Conservation (phyloP, 164 flowering plant species). For the Vitis labrusca region DNA sequence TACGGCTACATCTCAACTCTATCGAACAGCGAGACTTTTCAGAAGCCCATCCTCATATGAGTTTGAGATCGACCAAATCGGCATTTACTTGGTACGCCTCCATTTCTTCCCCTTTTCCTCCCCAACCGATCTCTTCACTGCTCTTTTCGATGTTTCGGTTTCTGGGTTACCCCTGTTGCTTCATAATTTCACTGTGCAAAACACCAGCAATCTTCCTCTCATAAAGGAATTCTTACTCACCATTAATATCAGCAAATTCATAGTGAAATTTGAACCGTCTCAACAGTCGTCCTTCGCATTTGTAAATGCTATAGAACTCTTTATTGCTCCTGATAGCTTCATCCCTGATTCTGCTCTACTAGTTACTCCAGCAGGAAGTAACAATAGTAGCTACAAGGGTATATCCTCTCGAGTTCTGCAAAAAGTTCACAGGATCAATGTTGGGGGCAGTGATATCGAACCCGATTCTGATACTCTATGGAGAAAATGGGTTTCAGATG, state of each 20-base stretch:
- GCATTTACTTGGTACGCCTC: conserved; percentile 13
- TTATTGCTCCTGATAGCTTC: background rate
- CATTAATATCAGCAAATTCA: background rate
- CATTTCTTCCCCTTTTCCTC: conserved; percentile 13
- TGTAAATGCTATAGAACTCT: conserved; percentile 16
- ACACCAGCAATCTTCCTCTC: background rate
- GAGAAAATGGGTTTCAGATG: conserved; percentile 13
- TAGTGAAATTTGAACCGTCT: conserved; percentile 2
- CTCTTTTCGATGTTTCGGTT: conserved; percentile 2
- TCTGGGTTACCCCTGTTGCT: background rate
- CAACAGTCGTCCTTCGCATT: conserved; percentile 5
- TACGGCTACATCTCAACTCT: background rate
- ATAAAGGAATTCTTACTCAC: conserved; percentile 5
- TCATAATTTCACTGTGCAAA: background rate
- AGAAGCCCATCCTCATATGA: background rate
- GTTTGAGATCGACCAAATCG: background rate
- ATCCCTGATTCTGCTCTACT: background rate
- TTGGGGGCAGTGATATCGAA: background rate
- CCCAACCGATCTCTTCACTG: background rate
- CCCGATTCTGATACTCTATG: conserved; percentile 1
- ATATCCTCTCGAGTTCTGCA: conserved; percentile 3
- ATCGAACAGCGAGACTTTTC: conserved; percentile 12
- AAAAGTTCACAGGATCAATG: conserved; percentile 13
- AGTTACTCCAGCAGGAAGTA: background rate
- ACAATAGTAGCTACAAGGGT: background rate